Conservation (phyloP, 1,139 yeast species). For the Hyphopichia wangnamkhiaoensis region DNA sequence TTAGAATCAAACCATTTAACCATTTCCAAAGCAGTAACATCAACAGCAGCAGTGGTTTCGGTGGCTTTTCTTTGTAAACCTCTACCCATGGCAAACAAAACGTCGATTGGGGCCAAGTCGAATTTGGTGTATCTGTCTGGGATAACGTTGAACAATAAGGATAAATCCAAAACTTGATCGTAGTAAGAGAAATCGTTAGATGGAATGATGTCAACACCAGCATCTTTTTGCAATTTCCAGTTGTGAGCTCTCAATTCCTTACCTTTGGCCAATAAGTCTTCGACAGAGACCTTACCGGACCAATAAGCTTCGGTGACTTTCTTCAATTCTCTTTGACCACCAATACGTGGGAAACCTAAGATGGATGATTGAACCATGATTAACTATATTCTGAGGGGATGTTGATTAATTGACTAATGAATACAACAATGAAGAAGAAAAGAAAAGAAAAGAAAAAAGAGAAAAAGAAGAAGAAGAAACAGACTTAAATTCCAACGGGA, state of each 20-base stretch:
- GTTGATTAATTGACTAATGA: constrained; percentile 2
- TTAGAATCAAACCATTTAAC: constrained; percentile 99
- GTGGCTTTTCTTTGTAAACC: constrained; percentile 98
- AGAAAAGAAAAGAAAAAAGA: constrained; percentile 2
- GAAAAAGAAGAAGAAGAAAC: not conserved
- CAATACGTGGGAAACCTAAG: constrained; percentile 99
- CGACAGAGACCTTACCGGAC: constrained; percentile 88
- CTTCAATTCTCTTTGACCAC: constrained; percentile 98
- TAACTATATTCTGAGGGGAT: not conserved
- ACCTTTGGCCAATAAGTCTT: constrained; percentile 88
- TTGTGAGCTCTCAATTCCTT: constrained; percentile 92
- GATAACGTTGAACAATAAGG: constrained; percentile 89
- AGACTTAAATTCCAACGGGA: not conserved
- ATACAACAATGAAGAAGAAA: constrained; percentile 1
- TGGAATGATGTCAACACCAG: constrained; percentile 96
- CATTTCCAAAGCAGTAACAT: constrained; percentile 99
- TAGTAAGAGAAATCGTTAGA: constrained; percentile 98
- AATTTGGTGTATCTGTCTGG: constrained; percentile 97
- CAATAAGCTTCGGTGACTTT: constrained; percentile 99
- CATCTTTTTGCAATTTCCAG: constrained; percentile 97
- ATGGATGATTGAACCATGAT: constrained; percentile 93
- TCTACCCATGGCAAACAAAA: constrained; percentile 99
- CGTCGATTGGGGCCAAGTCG: constrained; percentile 86
- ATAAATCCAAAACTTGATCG: constrained; percentile 94
- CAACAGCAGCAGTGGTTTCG: constrained; percentile 84